Conservation (phyloP, 169 alveolate genomes). For the Eimeria sp. region DNA sequence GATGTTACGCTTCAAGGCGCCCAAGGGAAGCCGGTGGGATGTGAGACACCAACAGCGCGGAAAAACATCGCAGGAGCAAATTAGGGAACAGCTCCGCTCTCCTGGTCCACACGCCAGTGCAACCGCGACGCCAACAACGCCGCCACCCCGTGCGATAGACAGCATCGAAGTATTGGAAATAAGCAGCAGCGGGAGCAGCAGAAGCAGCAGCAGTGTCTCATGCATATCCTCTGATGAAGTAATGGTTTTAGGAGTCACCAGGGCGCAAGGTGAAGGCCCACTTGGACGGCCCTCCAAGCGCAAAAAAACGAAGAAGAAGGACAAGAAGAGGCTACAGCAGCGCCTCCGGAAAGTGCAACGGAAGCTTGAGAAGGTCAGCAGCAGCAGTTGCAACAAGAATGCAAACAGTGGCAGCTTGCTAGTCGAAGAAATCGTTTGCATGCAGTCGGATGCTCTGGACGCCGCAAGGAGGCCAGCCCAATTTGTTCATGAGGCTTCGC, state of each 20-base stretch:
- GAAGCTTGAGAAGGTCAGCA: slow-evolving; percentile 28
- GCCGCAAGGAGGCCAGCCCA: neutral
- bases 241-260: slow-evolving; percentile 19
- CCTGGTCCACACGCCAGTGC: neutral
- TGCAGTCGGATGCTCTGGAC: slow-evolving; percentile 7
- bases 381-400: slow-evolving; percentile 43
- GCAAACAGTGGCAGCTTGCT: neutral
- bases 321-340: slow-evolving; percentile 49
- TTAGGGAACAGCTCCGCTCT: neutral
- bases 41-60: neutral
- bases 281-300: slow-evolving; percentile 24
- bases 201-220: slow-evolving; percentile 24
- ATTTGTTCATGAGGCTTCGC: slow-evolving; percentile 15
- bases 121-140: neutral
- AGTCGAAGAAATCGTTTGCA: neutral
- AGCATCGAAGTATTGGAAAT: neutral
- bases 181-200: slow-evolving; percentile 30
- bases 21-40: slow-evolving; percentile 47
- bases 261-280: neutral
- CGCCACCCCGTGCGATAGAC: neutral
- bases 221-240: slow-evolving; percentile 38
- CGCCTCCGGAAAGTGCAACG: slow-evolving; percentile 24
- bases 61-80: neutral
- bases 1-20: neutral
- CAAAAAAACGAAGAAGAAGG: neutral